phyloP scores from a whole-genome alignment of 1,284 basidiomycete genomes.

The Ceratorhiza oryzae-sativae region DNA sequence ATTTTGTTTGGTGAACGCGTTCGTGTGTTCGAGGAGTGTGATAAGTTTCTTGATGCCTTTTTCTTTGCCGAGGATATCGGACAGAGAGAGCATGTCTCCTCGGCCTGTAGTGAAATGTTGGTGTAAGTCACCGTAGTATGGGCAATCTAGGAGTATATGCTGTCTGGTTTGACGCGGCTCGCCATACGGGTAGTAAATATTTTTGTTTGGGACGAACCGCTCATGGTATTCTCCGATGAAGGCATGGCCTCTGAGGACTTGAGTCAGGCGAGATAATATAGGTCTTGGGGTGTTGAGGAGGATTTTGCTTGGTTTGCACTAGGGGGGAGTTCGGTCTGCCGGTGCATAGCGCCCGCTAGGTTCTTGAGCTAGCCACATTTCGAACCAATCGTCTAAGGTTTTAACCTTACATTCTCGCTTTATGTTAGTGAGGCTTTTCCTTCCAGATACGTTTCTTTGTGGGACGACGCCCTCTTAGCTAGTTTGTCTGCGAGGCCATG shows the following conservation, averaged over 20 bases:
- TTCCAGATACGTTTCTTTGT: not conserved
- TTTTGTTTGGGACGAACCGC: constrained; percentile 46
- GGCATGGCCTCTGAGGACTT: constrained; percentile 40
- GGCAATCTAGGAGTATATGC: constrained; percentile 49
- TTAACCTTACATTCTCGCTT: constrained; percentile 41
- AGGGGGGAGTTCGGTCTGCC: too few relatives aligned
- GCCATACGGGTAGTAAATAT: constrained; percentile 48
- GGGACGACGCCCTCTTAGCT: constrained; percentile 46
- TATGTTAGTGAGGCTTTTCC: constrained; percentile 36
- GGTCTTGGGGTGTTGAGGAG: too few relatives aligned
- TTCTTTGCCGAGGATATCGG: not conserved
- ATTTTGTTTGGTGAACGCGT: not conserved
- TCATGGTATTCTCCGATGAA: constrained; percentile 49
- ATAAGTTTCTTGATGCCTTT: not conserved
- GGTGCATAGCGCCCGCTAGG: too few relatives aligned
- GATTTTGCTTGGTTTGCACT: too few relatives aligned
- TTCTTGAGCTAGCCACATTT: too few relatives aligned
- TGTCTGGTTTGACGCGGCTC: constrained; percentile 46
- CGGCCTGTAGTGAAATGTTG: constrained; percentile 27
- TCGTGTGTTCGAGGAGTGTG: not conserved
- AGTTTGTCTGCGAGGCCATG: constrained; percentile 50
- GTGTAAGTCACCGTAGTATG: constrained; percentile 44
- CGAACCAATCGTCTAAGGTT: too few relatives aligned
- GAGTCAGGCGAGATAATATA: constrained; percentile 44
- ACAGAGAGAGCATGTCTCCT: not conserved